Conservation (phyloP, 495 filamentous ascomycete species). For the Neurospora sp. region DNA sequence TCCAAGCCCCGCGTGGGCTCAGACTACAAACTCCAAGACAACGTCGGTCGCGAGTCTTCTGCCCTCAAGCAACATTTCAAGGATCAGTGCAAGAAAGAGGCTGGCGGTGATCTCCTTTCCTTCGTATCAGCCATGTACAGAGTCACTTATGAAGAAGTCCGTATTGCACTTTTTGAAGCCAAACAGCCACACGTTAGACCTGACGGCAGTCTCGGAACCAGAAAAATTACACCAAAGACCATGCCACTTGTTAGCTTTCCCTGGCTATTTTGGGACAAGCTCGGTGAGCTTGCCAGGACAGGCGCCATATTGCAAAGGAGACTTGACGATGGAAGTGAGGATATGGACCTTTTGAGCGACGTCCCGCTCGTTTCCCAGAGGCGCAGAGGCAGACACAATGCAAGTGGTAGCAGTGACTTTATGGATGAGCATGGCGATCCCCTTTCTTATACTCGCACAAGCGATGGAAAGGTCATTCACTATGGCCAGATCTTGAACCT, state of each 20-base stretch:
- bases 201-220: constrained; percentile 23
- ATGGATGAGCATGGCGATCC: background rate
- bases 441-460: constrained; percentile 8
- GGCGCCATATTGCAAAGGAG: background rate
- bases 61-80: constrained; percentile 58
- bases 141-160: constrained; percentile 63
- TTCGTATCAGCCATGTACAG: constrained; percentile 83
- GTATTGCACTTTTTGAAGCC: constrained; percentile 39
- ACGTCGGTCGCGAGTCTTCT: constrained; percentile 55
- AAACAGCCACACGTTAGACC: constrained; percentile 27
- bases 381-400: background rate
- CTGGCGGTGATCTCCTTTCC: constrained; percentile 53
- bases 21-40: constrained; percentile 82
- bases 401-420: background rate
- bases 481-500: constrained; percentile 24
- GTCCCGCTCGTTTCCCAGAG: background rate
- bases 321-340: constrained; percentile 1
- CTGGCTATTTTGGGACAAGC: constrained; percentile 70
- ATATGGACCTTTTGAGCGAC: background rate
- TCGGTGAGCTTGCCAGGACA: constrained; percentile 57
- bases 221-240: constrained; percentile 31
- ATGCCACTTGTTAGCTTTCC: constrained; percentile 89
- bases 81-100: constrained; percentile 50
- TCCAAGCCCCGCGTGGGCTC: constrained; percentile 51
- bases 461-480: constrained; percentile 20